Conservation (phyloP, 2,329 filamentous ascomycete species). For the Calonectria naviculata region DNA sequence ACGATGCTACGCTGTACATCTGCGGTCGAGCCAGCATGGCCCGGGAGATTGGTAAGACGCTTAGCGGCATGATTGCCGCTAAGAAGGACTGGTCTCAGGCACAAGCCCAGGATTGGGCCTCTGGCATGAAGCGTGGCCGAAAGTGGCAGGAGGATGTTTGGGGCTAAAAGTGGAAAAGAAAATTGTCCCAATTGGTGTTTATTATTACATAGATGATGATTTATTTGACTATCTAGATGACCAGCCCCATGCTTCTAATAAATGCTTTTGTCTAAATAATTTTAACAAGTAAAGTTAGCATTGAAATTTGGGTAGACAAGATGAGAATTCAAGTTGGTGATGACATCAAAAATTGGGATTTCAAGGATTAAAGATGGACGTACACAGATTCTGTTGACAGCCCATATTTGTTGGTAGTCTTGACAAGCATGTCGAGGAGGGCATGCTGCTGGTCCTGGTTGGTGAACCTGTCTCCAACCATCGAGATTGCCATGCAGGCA, state of each 20-base stretch:
- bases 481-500: constrained; percentile 39
- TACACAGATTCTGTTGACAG: constrained; percentile 22
- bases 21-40: constrained; percentile 24
- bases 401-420: constrained; percentile 22
- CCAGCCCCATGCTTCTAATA: constrained; percentile 26
- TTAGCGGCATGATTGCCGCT: constrained; percentile 16
- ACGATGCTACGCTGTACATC: constrained; percentile 20
- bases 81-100: constrained; percentile 11
- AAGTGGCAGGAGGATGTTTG: constrained; percentile 27
- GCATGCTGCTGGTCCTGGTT: constrained; percentile 21
- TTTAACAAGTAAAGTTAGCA: neutral
- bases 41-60: constrained; percentile 23
- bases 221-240: neutral
- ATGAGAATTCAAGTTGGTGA: too few species aligned
- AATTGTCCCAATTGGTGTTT: neutral
- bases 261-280: constrained; percentile 22
- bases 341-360: too few species aligned
- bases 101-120: constrained; percentile 18
- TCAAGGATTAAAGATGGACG: neutral
- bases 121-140: constrained; percentile 21
- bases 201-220: neutral
- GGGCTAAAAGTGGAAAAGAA: constrained; percentile 1
- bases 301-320: neutral
- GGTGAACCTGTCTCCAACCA: constrained; percentile 47
- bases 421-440: constrained; percentile 20